Conservation (phyloP, 345 rosid species). For the Fremontodendron californicum region DNA sequence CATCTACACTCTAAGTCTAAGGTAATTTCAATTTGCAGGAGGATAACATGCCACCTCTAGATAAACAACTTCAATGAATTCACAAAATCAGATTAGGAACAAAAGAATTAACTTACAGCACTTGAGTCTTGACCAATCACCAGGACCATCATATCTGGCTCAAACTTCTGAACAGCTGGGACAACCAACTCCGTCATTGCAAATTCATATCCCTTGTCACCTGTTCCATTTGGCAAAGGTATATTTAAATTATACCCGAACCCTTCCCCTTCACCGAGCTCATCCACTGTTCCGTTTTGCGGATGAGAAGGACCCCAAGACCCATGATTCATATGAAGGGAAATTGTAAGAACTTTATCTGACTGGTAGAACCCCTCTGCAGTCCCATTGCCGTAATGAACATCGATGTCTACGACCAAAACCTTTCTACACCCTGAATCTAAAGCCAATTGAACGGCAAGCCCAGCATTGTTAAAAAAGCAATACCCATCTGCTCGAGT, state of each 20-base stretch:
- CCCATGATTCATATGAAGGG: conserved; percentile 95
- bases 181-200: conserved; percentile 63
- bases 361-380: conserved; percentile 75
- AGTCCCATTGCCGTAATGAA: conserved; percentile 88
- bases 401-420: conserved; percentile 78
- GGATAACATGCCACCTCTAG: not conserved
- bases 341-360: conserved; percentile 62
- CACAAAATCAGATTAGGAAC: not conserved
- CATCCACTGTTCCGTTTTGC: conserved; percentile 64
- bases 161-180: conserved; percentile 56
- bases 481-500: conserved; percentile 88
- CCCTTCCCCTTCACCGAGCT: conserved; percentile 75
- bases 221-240: conserved; percentile 89
- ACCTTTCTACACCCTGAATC: conserved; percentile 52
- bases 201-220: conserved; percentile 64
- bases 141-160: conserved; percentile 66
- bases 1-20: not conserved
- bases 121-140: conserved; percentile 91
- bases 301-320: conserved; percentile 98
- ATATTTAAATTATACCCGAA: conserved; percentile 77
- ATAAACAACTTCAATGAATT: not conserved
- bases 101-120: conserved; percentile 59
- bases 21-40: not conserved
- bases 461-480: conserved; percentile 78
- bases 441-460: conserved; percentile 64